These are phyloP conservation scores for Melampsora americana DNA, from an alignment of 1,284 basidiomycete genomes.

Conservation along the genomic window DNA sequence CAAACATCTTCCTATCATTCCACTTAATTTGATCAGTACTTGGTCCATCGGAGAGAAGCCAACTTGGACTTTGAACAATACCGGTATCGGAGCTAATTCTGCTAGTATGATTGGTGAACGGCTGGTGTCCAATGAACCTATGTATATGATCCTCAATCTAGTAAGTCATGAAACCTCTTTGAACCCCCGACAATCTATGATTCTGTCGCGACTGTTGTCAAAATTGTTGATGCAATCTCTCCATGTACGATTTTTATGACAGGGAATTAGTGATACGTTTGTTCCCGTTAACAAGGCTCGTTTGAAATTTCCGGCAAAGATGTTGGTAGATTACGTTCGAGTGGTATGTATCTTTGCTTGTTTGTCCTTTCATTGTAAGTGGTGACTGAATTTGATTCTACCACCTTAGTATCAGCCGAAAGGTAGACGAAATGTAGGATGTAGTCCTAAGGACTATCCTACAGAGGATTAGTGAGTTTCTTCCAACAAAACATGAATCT, in stretches of 20 bases:
- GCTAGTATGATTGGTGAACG: conserved; percentile 67
- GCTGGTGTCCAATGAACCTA: conserved; percentile 77
- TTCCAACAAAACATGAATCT: background rate
- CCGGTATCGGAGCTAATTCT: conserved; percentile 68
- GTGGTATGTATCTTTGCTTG: conserved; percentile 13
- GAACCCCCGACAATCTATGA: background rate
- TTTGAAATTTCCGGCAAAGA: conserved; percentile 39
- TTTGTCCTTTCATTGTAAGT: background rate
- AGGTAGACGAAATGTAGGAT: conserved; percentile 29
- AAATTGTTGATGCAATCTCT: background rate
- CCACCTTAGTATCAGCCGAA: conserved; percentile 35
- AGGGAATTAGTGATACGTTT: conserved; percentile 44
- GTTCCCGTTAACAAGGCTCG: conserved; percentile 39
- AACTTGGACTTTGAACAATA: conserved; percentile 72
- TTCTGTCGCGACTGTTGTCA: background rate
- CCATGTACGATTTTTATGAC: background rate
- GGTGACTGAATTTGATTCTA: background rate
- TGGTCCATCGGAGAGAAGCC: conserved; percentile 69
- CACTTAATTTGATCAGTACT: conserved; percentile 1
- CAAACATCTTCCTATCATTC: background rate
- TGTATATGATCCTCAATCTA: conserved; percentile 57
- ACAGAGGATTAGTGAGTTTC: conserved; percentile 38
- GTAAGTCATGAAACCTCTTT: conserved; percentile 26
- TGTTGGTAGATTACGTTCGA: conserved; percentile 44
- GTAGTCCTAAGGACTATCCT: conserved; percentile 37